phyloP scores from a whole-genome alignment of 2,329 filamentous ascomycete species.

The Fusarium penzigii region DNA sequence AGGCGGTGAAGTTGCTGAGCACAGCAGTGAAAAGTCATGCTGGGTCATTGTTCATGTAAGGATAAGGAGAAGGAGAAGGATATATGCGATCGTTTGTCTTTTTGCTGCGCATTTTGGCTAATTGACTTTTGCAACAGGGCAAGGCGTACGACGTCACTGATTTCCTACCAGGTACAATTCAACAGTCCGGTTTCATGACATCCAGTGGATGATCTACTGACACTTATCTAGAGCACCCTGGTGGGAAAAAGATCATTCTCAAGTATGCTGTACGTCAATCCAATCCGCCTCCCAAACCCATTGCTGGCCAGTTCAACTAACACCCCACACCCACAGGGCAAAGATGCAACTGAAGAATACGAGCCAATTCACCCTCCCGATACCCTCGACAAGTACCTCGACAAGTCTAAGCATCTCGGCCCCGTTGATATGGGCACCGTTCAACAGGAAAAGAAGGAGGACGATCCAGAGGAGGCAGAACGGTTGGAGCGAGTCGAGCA shows the following conservation, averaged over 20 bases:
- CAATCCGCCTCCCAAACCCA: not conserved
- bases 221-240: slow-evolving; percentile 70
- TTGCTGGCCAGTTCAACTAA: slow-evolving; percentile 6
- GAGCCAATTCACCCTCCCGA: slow-evolving; percentile 87
- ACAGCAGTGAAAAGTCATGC: slow-evolving; percentile 80
- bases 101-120: slow-evolving; percentile 11
- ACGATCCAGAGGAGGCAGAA: slow-evolving; percentile 59
- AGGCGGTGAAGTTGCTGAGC: slow-evolving; percentile 61
- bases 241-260: slow-evolving; percentile 88
- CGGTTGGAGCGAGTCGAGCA: slow-evolving; percentile 71
- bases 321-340: slow-evolving; percentile 59
- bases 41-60: slow-evolving; percentile 85
- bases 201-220: slow-evolving; percentile 6
- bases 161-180: slow-evolving; percentile 68
- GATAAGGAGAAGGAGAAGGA: slow-evolving; percentile 1
- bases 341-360: slow-evolving; percentile 90
- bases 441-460: slow-evolving; percentile 68
- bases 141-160: slow-evolving; percentile 90
- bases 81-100: not conserved
- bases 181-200: not conserved
- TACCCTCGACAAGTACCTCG: slow-evolving; percentile 82
- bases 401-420: slow-evolving; percentile 84
- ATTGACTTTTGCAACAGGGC: slow-evolving; percentile 45
- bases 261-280: slow-evolving; percentile 72
- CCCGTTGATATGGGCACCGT: slow-evolving; percentile 85